These are phyloP conservation scores for Debaryomyces prosopidis DNA, from an alignment of 805 yeast genomes.

Conservation along the genomic window DNA sequence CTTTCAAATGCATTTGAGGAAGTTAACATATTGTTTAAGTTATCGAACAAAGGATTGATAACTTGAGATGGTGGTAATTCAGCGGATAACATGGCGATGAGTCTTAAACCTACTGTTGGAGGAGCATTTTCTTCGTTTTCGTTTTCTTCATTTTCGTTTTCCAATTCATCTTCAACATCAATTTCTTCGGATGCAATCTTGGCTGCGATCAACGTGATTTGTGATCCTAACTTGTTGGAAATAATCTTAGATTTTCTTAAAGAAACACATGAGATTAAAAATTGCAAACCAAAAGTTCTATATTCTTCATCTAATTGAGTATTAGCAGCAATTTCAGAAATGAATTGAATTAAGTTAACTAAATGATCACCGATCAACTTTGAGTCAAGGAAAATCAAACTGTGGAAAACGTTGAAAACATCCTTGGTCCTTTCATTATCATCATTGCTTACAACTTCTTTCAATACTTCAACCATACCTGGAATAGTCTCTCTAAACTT, in stretches of 20 bases:
- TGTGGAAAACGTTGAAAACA: conserved; percentile 83
- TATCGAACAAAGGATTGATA: conserved; percentile 73
- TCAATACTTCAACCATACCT: conserved; percentile 75
- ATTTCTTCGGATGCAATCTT: conserved; percentile 73
- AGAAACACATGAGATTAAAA: conserved; percentile 74
- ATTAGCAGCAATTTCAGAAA: conserved; percentile 74
- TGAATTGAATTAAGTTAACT: conserved; percentile 64
- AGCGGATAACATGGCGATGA: conserved; percentile 73
- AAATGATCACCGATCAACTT: conserved; percentile 77
- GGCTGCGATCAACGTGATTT: conserved; percentile 70
- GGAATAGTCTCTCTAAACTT: conserved; percentile 73
- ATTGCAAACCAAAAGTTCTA: conserved; percentile 81
- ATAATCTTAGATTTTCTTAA: conserved; percentile 80
- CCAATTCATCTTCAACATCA: conserved; percentile 75
- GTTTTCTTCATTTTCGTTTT: conserved; percentile 83
- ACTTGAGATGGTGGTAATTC: conserved; percentile 94
- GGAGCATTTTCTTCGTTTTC: conserved; percentile 92
- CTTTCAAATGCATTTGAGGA: conserved; percentile 72
- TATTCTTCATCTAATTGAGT: conserved; percentile 71
- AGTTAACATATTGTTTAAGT: conserved; percentile 52
- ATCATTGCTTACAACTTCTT: conserved; percentile 65
- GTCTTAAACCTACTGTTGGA: conserved; percentile 71
- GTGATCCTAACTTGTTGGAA: conserved; percentile 81
- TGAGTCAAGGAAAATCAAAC: conserved; percentile 72
- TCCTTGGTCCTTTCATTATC: conserved; percentile 73